phyloP scores from a whole-genome alignment of 805 yeast species.

The Myxozyma geophila region DNA sequence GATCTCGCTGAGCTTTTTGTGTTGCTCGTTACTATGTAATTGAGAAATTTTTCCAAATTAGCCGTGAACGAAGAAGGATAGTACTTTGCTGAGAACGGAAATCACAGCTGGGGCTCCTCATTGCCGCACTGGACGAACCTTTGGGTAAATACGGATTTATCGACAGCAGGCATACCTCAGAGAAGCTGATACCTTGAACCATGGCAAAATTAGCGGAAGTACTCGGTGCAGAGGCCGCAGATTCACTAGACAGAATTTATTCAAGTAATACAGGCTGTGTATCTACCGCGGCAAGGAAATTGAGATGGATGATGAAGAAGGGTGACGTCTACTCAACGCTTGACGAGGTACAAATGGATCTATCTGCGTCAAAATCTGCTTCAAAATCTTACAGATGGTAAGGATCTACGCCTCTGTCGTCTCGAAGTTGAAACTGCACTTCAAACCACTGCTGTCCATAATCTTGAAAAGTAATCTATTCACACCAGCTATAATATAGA shows the following conservation, averaged over 20 bases:
- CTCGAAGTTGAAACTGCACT: neutral
- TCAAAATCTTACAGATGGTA: too few relatives aligned
- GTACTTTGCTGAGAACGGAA: slow-evolving; percentile 46
- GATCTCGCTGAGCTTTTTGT: slow-evolving; percentile 46
- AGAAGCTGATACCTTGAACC: slow-evolving; percentile 5
- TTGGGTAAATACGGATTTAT: slow-evolving; percentile 34
- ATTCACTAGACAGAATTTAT: neutral
- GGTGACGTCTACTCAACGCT: slow-evolving; percentile 16
- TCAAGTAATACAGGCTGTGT: slow-evolving; percentile 17
- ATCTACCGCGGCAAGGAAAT: slow-evolving; percentile 23
- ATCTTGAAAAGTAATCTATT: too few relatives aligned
- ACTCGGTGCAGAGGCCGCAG: neutral
- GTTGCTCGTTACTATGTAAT: slow-evolving; percentile 40
- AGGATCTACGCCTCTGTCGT: neutral
- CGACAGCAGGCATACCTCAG: slow-evolving; percentile 16
- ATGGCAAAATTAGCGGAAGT: neutral
- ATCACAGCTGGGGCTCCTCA: slow-evolving; percentile 45
- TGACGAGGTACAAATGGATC: slow-evolving; percentile 35
- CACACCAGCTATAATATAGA: too few relatives aligned
- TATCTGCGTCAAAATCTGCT: neutral
- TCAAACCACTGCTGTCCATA: too few relatives aligned
- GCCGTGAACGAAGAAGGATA: slow-evolving; percentile 46
- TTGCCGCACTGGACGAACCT: slow-evolving; percentile 39
- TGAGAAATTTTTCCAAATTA: slow-evolving; percentile 38
- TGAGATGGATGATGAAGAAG: slow-evolving; percentile 29